Evolutionary conservation across 2,329 filamentous ascomycete species (phyloP).

Genomic region (Fusarium dlaminii): DNA sequence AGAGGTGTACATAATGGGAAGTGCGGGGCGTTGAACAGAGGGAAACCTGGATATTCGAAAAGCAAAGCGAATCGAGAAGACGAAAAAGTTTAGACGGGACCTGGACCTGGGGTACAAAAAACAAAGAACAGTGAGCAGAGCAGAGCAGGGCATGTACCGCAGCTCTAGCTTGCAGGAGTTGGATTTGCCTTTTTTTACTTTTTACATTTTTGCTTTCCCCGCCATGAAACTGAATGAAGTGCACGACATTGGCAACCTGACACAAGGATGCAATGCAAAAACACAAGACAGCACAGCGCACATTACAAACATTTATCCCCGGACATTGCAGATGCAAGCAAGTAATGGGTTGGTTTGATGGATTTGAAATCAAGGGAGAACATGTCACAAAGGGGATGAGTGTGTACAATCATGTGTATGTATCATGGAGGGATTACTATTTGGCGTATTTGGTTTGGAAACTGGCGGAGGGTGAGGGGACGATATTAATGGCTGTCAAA

Average conservation of each 20-base stretch:
- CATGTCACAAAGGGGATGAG: slow-evolving; percentile 24
- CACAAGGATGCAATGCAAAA: slow-evolving; percentile 20
- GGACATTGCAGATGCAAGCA: slow-evolving; percentile 17
- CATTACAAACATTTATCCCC: slow-evolving; percentile 25
- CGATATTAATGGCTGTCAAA: slow-evolving; percentile 30
- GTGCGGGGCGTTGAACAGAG: slow-evolving; percentile 37
- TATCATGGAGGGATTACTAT: not conserved
- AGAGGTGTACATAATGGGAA: slow-evolving; percentile 39
- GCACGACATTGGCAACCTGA: slow-evolving; percentile 4
- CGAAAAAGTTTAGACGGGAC: slow-evolving; percentile 40
- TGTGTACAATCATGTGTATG: slow-evolving; percentile 39
- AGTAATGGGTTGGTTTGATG: slow-evolving; percentile 21
- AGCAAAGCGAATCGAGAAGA: slow-evolving; percentile 17
- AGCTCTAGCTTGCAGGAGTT: slow-evolving; percentile 35
- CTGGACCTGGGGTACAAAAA: slow-evolving; percentile 16
- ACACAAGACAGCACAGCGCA: not conserved
- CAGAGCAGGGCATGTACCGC: not conserved
- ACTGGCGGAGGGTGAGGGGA: slow-evolving; percentile 31
- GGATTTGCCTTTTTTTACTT: slow-evolving; percentile 23
- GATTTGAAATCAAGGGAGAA: slow-evolving; percentile 23
- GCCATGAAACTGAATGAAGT: slow-evolving; percentile 12
- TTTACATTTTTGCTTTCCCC: slow-evolving; percentile 14
- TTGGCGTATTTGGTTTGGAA: slow-evolving; percentile 2
- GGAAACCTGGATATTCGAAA: slow-evolving; percentile 29
- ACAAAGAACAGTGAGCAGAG: slow-evolving; percentile 22